Percentiles rank a stretch among this genome's conserved stretches.
Conservation (phyloP, 306 rosid genomes). For the Canavalia gladiata region DNA sequence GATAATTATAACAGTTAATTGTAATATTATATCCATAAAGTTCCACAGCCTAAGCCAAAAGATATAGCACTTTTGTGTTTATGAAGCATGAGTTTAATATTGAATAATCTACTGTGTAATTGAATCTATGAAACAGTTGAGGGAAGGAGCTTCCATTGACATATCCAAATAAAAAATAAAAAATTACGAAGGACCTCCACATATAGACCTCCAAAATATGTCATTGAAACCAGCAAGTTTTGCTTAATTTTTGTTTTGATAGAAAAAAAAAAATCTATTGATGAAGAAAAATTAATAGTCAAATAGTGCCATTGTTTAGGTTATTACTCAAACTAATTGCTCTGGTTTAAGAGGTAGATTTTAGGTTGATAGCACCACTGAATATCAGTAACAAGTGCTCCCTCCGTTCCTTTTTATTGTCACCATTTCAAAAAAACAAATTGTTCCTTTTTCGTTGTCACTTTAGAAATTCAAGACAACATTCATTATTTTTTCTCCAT, state of each 20-base stretch:
- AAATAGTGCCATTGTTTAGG: background rate
- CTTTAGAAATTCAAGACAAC: no score
- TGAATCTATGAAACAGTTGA: slow-evolving; percentile 28
- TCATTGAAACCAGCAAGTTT: background rate
- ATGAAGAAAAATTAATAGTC: slow-evolving; percentile 13
- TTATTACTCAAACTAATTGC: background rate
- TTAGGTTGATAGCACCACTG: slow-evolving; percentile 1
- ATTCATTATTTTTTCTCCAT: no score
- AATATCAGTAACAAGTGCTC: slow-evolving; percentile 9
- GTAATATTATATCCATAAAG: slow-evolving; percentile 30
- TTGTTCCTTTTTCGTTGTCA: no score
- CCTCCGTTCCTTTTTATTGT: no score
- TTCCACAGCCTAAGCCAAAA: slow-evolving; percentile 36
- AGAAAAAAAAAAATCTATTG: slow-evolving; percentile 17
- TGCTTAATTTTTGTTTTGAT: slow-evolving; percentile 3
- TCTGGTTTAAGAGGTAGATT: slow-evolving; percentile 23
- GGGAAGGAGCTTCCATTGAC: slow-evolving; percentile 33
- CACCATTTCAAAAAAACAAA: no score
- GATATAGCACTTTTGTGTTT: slow-evolving; percentile 14
- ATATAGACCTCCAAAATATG: slow-evolving; percentile 10
- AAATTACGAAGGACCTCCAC: slow-evolving; percentile 9
- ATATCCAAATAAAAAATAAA: slow-evolving; percentile 32
- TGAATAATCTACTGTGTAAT: slow-evolving; percentile 15
- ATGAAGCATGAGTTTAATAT: slow-evolving; percentile 27
- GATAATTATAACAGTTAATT: slow-evolving; percentile 25